These are phyloP conservation scores for Apiospora malaysiana DNA, from an alignment of 2,329 filamentous ascomycete species.

Conservation along the genomic window DNA sequence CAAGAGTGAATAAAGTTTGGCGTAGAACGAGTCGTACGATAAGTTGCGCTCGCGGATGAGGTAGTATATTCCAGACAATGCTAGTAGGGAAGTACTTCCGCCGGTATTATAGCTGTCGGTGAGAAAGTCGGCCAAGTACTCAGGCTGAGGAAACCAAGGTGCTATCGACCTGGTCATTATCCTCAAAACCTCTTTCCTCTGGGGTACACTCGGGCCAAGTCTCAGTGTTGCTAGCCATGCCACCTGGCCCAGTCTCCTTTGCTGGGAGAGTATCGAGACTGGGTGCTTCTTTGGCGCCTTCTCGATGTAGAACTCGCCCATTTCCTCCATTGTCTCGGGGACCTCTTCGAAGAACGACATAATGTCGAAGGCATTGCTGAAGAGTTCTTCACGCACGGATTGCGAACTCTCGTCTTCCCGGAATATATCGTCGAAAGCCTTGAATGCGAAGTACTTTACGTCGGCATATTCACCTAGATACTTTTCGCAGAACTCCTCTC, in stretches of 20 bases:
- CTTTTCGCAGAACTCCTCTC: slow-evolving; percentile 76
- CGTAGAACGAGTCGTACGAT: slow-evolving; percentile 94
- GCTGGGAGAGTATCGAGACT: slow-evolving; percentile 68
- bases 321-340: slow-evolving; percentile 68
- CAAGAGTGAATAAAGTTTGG: slow-evolving; percentile 90
- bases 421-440: slow-evolving; percentile 63
- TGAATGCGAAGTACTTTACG: slow-evolving; percentile 82
- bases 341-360: slow-evolving; percentile 73
- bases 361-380: slow-evolving; percentile 65
- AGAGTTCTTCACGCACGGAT: slow-evolving; percentile 44
- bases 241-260: slow-evolving; percentile 82
- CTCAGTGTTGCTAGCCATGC: slow-evolving; percentile 84
- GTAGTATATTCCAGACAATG: slow-evolving; percentile 92
- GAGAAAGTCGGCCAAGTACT: slow-evolving; percentile 93
- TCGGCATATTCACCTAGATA: slow-evolving; percentile 84
- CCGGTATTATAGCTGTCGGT: slow-evolving; percentile 92
- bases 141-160: slow-evolving; percentile 87
- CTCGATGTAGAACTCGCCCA: slow-evolving; percentile 72
- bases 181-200: slow-evolving; percentile 79
- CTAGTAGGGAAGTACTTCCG: slow-evolving; percentile 84
- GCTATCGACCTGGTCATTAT: slow-evolving; percentile 79
- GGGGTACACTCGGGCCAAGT: slow-evolving; percentile 68
- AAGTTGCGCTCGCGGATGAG: slow-evolving; percentile 92
- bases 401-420: slow-evolving; percentile 28
- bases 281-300: slow-evolving; percentile 70